Base-by-base conservation (phyloP, 192 early-diverging fungal species). In the Coemansia sp. region DNA sequence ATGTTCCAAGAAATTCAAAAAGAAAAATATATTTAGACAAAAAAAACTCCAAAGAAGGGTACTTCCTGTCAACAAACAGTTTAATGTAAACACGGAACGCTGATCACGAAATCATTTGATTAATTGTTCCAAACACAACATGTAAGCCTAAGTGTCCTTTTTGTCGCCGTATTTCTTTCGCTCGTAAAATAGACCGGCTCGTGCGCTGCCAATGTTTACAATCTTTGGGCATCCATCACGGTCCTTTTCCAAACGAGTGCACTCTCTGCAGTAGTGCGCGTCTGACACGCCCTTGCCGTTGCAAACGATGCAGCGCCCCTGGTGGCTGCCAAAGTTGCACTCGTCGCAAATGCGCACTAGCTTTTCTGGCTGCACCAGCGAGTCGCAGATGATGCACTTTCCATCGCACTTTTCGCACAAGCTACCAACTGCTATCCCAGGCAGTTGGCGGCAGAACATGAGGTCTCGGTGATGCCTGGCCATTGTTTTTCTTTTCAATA, bases 191-290 rank as follows among this genome's bases (percentile, higher is more conserved):
- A 91, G 73, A 83, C 95, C 93, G 41, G 93, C 92, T 69, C 95
- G 95, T 34, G 91, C 90, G 34, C 88, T 89, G 42, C 96, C 96
- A 23, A 98, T 69, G 75, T 98, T 98, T n/a, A 98, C 87, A 83
- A 98, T 96, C 78, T 96, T 96, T 57, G 96, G 96, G 69, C 96
- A 98, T 10, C 96, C 96, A 69, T 98, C 96, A 37, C 96, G 85
- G 73, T 97, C 95, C 73, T 96, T 96, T 59, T 98, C 96, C 60
- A 92, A 88, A 48, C 87, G 82, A 26, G 92, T 92, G 69, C 95
- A 98, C 48, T 92, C 90, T 41, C 87, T 91, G 78, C 96, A 98
- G 66, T 98, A 98, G 76, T 94, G 96, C 0, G 95, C 95, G 75
- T 96, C 94, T 16, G 92, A 93, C 21, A 96, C 86, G 21, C 96